Conservation (phyloP, 495 filamentous ascomycete genomes). For the Chaetomium cochliodes region DNA sequence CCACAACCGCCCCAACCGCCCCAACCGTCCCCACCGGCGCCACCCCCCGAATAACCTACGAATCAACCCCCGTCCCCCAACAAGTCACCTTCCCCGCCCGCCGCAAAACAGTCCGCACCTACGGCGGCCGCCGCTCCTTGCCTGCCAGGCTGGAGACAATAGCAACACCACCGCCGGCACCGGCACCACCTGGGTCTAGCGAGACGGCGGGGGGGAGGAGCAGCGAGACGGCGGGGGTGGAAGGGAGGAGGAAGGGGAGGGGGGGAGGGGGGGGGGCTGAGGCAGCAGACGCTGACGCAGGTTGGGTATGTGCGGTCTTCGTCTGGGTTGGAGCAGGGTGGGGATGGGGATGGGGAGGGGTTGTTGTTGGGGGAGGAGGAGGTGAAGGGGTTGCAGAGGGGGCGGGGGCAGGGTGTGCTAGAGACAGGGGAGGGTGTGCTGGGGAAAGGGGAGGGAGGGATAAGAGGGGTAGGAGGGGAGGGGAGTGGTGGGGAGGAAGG, state of each 20-base stretch:
- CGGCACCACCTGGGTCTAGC: background rate
- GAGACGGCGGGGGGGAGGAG: background rate
- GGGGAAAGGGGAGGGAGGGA: conserved; percentile 24
- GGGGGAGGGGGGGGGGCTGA: conserved; percentile 10
- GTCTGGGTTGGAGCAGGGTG: conserved; percentile 20
- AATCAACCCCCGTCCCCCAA: conserved; percentile 37
- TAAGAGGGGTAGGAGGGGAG: background rate
- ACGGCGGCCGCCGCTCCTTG: conserved; percentile 36
- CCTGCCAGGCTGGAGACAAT: conserved; percentile 18
- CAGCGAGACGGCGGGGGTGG: too few species aligned
- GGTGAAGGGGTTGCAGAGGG: conserved; percentile 16
- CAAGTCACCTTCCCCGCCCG: conserved; percentile 43
- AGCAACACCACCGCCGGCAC: background rate
- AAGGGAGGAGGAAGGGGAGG: background rate
- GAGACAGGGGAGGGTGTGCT: background rate
- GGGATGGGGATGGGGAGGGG: conserved; percentile 18
- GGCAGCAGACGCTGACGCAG: conserved; percentile 53
- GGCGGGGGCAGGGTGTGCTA: background rate
- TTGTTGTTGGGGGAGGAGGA: conserved; percentile 6
- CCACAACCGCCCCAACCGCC: too few species aligned
- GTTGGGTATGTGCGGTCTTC: conserved; percentile 39
- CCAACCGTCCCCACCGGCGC: too few species aligned
- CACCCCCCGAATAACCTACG: conserved; percentile 33
- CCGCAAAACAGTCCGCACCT: conserved; percentile 39
- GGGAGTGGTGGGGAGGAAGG: conserved; percentile 16